These are phyloP conservation scores for Hortiboletus rubellus DNA, from an alignment of 1,284 basidiomycete species.

Conservation along the genomic window DNA sequence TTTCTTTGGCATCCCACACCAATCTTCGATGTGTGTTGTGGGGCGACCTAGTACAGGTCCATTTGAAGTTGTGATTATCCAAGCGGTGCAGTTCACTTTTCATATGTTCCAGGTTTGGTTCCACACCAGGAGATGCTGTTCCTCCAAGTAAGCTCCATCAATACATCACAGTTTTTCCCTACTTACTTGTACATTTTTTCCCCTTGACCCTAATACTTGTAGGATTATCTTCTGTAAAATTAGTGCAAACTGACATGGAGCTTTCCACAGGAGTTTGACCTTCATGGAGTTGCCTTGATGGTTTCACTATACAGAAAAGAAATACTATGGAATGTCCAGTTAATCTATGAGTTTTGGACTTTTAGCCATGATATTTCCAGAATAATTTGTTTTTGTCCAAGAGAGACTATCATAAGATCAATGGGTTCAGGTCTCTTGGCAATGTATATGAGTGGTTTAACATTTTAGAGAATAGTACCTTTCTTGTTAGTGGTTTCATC, in stretches of 20 bases:
- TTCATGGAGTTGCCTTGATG: not conserved
- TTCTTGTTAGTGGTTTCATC: too few relatives aligned
- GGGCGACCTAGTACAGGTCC: not conserved
- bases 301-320: too few relatives aligned
- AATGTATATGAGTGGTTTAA: too few relatives aligned
- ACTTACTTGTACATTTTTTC: not conserved
- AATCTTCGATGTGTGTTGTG: not conserved
- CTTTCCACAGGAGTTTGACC: not conserved
- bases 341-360: too few relatives aligned
- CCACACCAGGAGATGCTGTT: not conserved
- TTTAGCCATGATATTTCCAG: too few relatives aligned
- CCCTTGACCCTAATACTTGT: not conserved
- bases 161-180: not conserved
- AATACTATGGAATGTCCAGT: too few relatives aligned
- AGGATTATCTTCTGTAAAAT: not conserved
- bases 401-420: too few relatives aligned
- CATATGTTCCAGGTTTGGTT: not conserved
- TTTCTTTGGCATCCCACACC: not conserved
- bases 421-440: too few relatives aligned
- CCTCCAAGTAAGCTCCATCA: not conserved
- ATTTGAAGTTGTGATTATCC: not conserved
- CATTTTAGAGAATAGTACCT: too few relatives aligned
- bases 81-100: not conserved
- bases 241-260: not conserved
- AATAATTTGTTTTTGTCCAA: too few relatives aligned